Conservation (phyloP, 257 asterid genomes). For the Solanum okadae region DNA sequence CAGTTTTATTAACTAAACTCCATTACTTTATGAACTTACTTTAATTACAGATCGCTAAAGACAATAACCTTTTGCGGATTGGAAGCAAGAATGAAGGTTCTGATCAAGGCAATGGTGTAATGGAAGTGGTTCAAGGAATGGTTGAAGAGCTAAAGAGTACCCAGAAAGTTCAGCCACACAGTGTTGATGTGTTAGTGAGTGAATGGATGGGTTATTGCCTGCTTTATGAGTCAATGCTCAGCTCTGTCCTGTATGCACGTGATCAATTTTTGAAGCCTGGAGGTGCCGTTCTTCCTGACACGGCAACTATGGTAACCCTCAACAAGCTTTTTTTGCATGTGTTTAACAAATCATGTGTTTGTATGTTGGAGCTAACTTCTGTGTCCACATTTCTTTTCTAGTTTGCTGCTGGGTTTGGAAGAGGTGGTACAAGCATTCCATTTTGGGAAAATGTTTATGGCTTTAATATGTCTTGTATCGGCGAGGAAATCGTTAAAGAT, state of each 20-base stretch:
- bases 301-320: slow-evolving; percentile 72
- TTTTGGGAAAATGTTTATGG: slow-evolving; percentile 97
- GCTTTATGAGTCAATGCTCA: slow-evolving; percentile 91
- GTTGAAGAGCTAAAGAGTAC: slow-evolving; percentile 61
- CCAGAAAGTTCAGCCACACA: slow-evolving; percentile 39
- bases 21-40: not conserved
- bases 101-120: slow-evolving; percentile 26
- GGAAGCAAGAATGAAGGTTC: slow-evolving; percentile 14
- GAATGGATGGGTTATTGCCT: slow-evolving; percentile 99
- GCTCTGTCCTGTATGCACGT: slow-evolving; percentile 82
- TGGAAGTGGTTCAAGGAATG: slow-evolving; percentile 82
- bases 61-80: slow-evolving; percentile 39
- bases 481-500: slow-evolving; percentile 57
- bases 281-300: slow-evolving; percentile 93
- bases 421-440: slow-evolving; percentile 75
- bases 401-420: slow-evolving; percentile 96
- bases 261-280: slow-evolving; percentile 95
- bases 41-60: slow-evolving; percentile 60
- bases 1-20: not conserved
- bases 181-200: slow-evolving; percentile 76
- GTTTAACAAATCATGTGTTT: not conserved
- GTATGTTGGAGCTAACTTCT: slow-evolving; percentile 1
- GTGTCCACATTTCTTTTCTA: slow-evolving; percentile 7
- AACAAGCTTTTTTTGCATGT: slow-evolving; percentile 1
- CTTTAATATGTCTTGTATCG: slow-evolving; percentile 78